Conservation (phyloP, 371 early-diverging fungal genomes). For the Syncephalastrum sp. region DNA sequence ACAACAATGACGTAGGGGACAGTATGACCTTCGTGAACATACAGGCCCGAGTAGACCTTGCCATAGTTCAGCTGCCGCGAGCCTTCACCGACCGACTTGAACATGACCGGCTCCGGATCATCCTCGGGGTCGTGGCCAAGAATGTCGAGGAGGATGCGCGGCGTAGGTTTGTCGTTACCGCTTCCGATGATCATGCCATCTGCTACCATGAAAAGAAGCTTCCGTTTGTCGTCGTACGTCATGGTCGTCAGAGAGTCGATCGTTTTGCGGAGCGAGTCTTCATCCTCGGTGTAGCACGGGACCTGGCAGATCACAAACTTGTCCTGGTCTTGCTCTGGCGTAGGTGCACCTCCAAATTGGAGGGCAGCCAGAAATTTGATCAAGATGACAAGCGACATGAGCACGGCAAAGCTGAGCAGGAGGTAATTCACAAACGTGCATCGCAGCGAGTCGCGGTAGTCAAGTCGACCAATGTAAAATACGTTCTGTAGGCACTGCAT, state of each 20-base stretch:
- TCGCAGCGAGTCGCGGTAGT: conserved; percentile 72
- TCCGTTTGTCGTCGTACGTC: conserved; percentile 81
- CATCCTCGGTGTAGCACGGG: conserved; percentile 91
- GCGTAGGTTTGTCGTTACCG: conserved; percentile 75
- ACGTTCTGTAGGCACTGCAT: conserved; percentile 73
- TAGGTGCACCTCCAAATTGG: conserved; percentile 73
- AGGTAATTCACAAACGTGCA: conserved; percentile 90
- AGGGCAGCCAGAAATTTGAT: conserved; percentile 92
- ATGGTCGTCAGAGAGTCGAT: conserved; percentile 87
- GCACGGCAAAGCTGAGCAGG: conserved; percentile 72
- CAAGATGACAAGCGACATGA: conserved; percentile 81
- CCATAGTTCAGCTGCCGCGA: conserved; percentile 87
- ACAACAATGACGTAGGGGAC: conserved; percentile 90
- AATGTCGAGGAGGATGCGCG: conserved; percentile 70
- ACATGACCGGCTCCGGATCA: conserved; percentile 65
- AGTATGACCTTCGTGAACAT: conserved; percentile 60
- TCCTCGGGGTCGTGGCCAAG: conserved; percentile 52
- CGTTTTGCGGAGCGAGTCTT: conserved; percentile 82
- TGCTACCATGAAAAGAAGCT: conserved; percentile 86
- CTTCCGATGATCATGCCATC: conserved; percentile 87
- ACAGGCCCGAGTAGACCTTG: conserved; percentile 92
- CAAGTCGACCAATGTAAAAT: conserved; percentile 85
- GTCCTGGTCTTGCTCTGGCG: conserved; percentile 80
- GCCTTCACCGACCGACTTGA: conserved; percentile 87
- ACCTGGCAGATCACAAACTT: conserved; percentile 87